These are phyloP conservation scores for Trametes meyenii DNA, from an alignment of 768 basidiomycete genomes.

Conservation along the genomic window DNA sequence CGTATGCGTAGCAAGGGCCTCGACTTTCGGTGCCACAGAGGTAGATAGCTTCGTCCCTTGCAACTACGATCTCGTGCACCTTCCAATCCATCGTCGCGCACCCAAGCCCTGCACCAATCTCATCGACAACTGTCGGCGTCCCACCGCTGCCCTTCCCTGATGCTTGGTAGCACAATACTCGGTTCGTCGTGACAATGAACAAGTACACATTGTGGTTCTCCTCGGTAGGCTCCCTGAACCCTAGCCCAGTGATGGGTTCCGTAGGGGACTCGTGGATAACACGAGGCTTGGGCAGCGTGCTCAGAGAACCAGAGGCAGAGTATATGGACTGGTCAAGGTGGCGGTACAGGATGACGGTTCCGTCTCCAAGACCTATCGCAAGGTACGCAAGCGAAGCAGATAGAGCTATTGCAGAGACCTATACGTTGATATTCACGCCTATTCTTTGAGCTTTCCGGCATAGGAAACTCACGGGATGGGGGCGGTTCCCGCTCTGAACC, in stretches of 20 bases:
- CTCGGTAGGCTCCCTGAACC: slow-evolving; percentile 69
- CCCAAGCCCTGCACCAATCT: slow-evolving; percentile 81
- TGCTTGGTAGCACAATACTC: slow-evolving; percentile 75
- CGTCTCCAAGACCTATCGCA: slow-evolving; percentile 92
- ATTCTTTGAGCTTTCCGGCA: background rate
- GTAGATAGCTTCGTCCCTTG: slow-evolving; percentile 91
- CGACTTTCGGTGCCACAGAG: slow-evolving; percentile 80
- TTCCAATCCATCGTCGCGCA: slow-evolving; percentile 83
- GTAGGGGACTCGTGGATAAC: slow-evolving; percentile 80
- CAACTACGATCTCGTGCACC: slow-evolving; percentile 77
- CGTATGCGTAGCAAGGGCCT: slow-evolving; percentile 87
- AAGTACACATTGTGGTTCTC: slow-evolving; percentile 51
- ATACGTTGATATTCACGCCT: background rate
- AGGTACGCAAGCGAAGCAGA: slow-evolving; percentile 81
- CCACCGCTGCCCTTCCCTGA: slow-evolving; percentile 72
- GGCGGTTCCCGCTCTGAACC: slow-evolving; percentile 72
- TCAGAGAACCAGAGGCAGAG: slow-evolving; percentile 62
- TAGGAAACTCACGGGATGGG: slow-evolving; percentile 64
- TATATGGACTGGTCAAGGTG: slow-evolving; percentile 90
- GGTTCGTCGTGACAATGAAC: slow-evolving; percentile 87
- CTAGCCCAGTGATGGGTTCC: slow-evolving; percentile 92
- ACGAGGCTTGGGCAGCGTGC: slow-evolving; percentile 83
- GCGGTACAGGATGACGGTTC: slow-evolving; percentile 88
- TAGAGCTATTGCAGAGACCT: slow-evolving; percentile 82
- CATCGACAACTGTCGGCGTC: slow-evolving; percentile 73